Evolutionary conservation across 2,329 filamentous ascomycete genomes (phyloP).

Genomic region (Cyphellophora attinorum): DNA sequence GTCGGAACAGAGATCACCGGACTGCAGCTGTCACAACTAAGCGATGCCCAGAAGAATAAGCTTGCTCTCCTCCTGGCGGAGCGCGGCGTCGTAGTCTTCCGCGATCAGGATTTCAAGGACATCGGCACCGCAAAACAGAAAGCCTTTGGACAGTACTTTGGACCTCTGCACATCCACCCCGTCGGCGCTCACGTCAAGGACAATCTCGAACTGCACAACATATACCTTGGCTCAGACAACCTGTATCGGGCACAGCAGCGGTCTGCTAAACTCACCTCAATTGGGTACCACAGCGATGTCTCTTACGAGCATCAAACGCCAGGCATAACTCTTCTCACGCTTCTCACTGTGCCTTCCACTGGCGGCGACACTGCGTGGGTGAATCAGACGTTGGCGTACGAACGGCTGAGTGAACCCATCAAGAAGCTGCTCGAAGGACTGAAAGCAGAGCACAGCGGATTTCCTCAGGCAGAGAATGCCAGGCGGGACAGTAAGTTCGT

Average conservation of each 20-base stretch:
- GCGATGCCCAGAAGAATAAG: slow-evolving; percentile 39
- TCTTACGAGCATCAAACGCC: slow-evolving; percentile 21
- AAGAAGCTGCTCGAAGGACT: slow-evolving; percentile 20
- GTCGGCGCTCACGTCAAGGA: slow-evolving; percentile 30
- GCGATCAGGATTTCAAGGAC: slow-evolving; percentile 36
- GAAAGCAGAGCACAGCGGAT: slow-evolving; percentile 17
- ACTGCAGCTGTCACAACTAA: slow-evolving; percentile 39
- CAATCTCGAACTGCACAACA: slow-evolving; percentile 36
- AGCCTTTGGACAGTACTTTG: slow-evolving; percentile 17
- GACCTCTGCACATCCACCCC: slow-evolving; percentile 18
- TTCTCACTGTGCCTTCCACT: slow-evolving; percentile 16
- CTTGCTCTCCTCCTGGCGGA: slow-evolving; percentile 59
- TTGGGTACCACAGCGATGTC: slow-evolving; percentile 23
- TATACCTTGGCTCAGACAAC: slow-evolving; percentile 38
- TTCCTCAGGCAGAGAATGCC: slow-evolving; percentile 48
- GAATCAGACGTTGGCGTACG: slow-evolving; percentile 15
- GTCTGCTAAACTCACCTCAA: slow-evolving; percentile 23
- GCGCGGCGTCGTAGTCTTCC: slow-evolving; percentile 37
- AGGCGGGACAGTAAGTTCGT: slow-evolving; percentile 33
- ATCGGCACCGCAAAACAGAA: slow-evolving; percentile 9
- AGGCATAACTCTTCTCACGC: slow-evolving; percentile 21
- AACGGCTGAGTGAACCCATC: slow-evolving; percentile 17
- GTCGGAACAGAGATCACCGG: slow-evolving; percentile 33
- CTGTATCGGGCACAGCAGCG: slow-evolving; percentile 25
- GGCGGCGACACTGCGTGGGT: slow-evolving; percentile 21